Evolutionary conservation across 306 rosid species (phyloP).

Genomic region (Inga oerstediana): DNA sequence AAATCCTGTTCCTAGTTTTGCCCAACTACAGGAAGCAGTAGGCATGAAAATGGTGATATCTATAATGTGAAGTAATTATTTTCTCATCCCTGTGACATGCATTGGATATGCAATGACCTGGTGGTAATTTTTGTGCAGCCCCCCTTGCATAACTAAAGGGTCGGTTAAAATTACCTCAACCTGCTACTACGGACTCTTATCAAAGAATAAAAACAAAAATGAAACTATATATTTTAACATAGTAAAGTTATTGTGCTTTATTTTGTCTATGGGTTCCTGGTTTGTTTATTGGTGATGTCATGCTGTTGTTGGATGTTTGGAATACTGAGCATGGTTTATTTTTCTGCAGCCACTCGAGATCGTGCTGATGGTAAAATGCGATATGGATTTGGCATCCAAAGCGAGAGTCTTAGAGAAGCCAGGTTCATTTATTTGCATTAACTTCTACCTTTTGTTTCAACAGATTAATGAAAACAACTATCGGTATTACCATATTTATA

Average conservation of each 20-base stretch:
- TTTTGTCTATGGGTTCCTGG: neutral
- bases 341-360: slow-evolving; percentile 69
- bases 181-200: neutral
- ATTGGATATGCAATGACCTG: neutral
- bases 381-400: slow-evolving; percentile 84
- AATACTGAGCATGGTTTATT: slow-evolving; percentile 21
- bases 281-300: slow-evolving; percentile 2
- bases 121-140: neutral
- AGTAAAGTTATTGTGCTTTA: neutral
- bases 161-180: neutral
- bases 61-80: neutral
- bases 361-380: slow-evolving; percentile 55
- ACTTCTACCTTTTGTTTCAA: slow-evolving; percentile 18
- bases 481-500: neutral
- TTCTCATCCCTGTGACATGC: slow-evolving; percentile 5
- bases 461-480: slow-evolving; percentile 17
- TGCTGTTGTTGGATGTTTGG: slow-evolving; percentile 24
- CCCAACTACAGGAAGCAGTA: neutral
- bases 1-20: slow-evolving; percentile 4
- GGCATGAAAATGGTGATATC: neutral
- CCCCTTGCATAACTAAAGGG: neutral
- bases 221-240: neutral
- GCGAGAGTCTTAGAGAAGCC: slow-evolving; percentile 94
- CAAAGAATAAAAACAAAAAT: neutral
- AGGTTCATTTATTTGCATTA: slow-evolving; percentile 57